Percentiles rank a stretch among this genome's conserved stretches.
phyloP scores from a whole-genome alignment of 2,329 filamentous ascomycete species.

The Aureobasidium sp. region DNA sequence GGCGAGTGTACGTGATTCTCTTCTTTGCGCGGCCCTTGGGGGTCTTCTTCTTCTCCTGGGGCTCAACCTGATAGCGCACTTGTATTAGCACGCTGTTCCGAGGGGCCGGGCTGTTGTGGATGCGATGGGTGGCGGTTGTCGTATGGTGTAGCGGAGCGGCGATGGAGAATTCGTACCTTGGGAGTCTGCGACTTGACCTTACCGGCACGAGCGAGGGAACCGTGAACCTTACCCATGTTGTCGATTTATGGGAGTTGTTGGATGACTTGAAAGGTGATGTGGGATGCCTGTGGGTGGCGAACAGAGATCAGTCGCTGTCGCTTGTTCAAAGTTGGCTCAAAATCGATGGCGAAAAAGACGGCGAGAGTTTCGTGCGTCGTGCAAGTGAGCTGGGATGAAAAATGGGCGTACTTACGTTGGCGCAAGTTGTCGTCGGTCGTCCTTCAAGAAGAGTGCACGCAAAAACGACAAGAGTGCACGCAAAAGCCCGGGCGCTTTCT shows the following conservation, averaged over 20 bases:
- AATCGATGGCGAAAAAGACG: background rate
- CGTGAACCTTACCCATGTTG: conserved; percentile 90
- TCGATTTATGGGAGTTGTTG: conserved; percentile 28
- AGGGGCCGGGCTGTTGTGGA: background rate
- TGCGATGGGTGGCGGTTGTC: conserved; percentile 20
- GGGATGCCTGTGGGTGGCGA: conserved; percentile 12
- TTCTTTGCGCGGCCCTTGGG: conserved; percentile 98
- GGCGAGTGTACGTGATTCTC: conserved; percentile 91
- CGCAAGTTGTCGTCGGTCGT: conserved; percentile 12
- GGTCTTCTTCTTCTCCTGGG: conserved; percentile 91
- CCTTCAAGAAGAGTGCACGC: conserved; percentile 1
- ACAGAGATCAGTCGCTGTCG: conserved; percentile 11
- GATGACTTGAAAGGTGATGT: conserved; percentile 7
- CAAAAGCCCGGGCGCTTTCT: background rate
- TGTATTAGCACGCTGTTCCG: conserved; percentile 20
- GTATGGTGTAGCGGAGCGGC: conserved; percentile 16
- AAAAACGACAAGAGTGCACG: background rate
- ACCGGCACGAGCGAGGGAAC: conserved; percentile 89
- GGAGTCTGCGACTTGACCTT: conserved; percentile 97
- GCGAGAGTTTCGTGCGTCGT: background rate
- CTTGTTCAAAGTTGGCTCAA: background rate
- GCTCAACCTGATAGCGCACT: conserved; percentile 56
- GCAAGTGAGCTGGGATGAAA: background rate
- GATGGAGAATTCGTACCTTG: conserved; percentile 56
- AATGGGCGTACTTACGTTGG: conserved; percentile 7